Conservation (phyloP, 345 rosid species). For the Pistacia integerrima region DNA sequence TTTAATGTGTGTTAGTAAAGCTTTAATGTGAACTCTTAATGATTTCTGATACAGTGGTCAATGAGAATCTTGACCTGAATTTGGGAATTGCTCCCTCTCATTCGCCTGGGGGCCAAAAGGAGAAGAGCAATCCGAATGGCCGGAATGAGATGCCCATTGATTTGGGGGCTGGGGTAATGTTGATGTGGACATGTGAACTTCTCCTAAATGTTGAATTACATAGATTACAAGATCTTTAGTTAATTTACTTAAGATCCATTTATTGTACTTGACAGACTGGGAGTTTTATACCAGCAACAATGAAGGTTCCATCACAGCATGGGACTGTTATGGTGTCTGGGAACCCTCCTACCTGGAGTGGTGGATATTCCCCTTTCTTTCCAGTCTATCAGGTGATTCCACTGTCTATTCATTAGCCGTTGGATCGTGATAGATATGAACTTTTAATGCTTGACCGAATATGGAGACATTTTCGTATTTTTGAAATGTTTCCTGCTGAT, state of each 20-base stretch:
- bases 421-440: too few species aligned
- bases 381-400: conserved; percentile 42
- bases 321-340: conserved; percentile 32
- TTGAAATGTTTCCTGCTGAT: too few species aligned
- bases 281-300: conserved; percentile 29
- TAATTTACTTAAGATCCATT: conserved; percentile 1
- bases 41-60: conserved; percentile 32
- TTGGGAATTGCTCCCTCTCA: conserved; percentile 59
- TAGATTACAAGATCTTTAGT: neutral
- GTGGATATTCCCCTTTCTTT: conserved; percentile 37
- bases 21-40: neutral
- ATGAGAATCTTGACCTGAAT: conserved; percentile 50
- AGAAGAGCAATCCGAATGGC: conserved; percentile 12
- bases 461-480: too few species aligned
- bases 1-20: neutral
- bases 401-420: neutral
- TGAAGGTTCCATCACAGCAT: conserved; percentile 28
- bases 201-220: neutral
- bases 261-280: conserved; percentile 28
- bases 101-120: conserved; percentile 27
- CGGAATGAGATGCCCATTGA: conserved; percentile 25
- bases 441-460: too few species aligned
- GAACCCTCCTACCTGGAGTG: conserved; percentile 37
- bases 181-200: neutral
- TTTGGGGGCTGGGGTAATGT: conserved; percentile 33